A percentile compares a stretch with the other conserved stretches of the same genome.
Conservation (phyloP, 345 rosid genomes). For the Lenwebbia sp. region DNA sequence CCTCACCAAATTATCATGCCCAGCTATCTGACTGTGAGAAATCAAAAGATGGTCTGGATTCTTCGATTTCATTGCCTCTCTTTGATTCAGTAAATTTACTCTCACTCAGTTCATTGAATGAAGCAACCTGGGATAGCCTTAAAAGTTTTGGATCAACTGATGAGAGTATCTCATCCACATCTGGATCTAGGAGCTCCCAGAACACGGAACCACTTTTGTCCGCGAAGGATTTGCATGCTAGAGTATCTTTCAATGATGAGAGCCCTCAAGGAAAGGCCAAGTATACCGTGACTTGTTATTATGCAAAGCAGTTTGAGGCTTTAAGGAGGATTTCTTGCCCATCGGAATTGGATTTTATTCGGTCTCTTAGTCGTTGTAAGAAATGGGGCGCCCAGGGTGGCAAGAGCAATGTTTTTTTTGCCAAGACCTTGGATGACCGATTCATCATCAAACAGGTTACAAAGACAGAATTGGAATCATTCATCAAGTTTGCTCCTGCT, state of each 20-base stretch:
- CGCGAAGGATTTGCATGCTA: slow-evolving; percentile 62
- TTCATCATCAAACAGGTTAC: slow-evolving; percentile 95
- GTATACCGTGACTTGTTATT: slow-evolving; percentile 79
- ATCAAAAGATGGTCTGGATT: slow-evolving; percentile 35
- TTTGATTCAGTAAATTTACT: slow-evolving; percentile 46
- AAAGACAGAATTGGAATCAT: slow-evolving; percentile 93
- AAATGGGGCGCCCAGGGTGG: slow-evolving; percentile 99
- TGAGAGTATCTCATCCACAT: slow-evolving; percentile 25
- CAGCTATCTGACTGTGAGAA: slow-evolving; percentile 60
- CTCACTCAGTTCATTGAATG: slow-evolving; percentile 42
- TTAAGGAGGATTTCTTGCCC: slow-evolving; percentile 84
- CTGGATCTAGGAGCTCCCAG: slow-evolving; percentile 29
- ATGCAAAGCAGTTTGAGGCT: slow-evolving; percentile 77
- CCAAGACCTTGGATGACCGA: slow-evolving; percentile 92
- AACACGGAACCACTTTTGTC: slow-evolving; percentile 44
- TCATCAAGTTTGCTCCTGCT: slow-evolving; percentile 80
- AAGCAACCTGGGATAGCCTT: slow-evolving; percentile 33
- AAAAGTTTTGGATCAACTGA: slow-evolving; percentile 41
- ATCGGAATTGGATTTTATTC: slow-evolving; percentile 68
- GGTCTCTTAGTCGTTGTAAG: slow-evolving; percentile 93
- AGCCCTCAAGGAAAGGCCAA: slow-evolving; percentile 68
- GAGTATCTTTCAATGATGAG: slow-evolving; percentile 64
- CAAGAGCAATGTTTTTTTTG: slow-evolving; percentile 97
- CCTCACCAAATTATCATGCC: slow-evolving; percentile 51
- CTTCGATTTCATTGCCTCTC: slow-evolving; percentile 29